phyloP scores from a whole-genome alignment of 257 asterid species.

The Cynanchum wilfordii region DNA sequence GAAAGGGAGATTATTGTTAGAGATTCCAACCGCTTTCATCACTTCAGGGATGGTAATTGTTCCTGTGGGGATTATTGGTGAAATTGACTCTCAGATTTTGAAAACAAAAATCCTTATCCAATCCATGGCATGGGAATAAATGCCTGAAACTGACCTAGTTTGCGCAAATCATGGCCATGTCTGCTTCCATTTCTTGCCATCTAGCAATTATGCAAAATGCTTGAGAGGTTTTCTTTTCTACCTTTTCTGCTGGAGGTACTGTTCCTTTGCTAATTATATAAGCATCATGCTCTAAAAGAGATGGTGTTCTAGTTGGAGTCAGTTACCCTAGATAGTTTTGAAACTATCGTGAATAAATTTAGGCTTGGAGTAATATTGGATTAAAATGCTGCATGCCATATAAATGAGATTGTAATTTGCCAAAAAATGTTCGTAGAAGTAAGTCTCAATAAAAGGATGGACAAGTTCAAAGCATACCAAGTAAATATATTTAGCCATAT shows the following conservation, averaged over 20 bases:
- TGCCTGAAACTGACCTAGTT: neutral
- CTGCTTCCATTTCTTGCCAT: neutral
- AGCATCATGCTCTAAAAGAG: neutral
- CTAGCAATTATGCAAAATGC: neutral
- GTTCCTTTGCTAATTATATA: neutral
- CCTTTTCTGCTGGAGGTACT: neutral
- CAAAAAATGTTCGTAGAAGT: neutral
- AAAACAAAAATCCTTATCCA: neutral
- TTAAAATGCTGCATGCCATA: neutral
- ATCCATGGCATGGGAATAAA: neutral
- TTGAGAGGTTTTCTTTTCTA: neutral
- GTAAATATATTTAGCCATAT: neutral
- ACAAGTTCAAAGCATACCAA: neutral
- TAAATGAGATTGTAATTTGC: neutral
- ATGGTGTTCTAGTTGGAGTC: neutral
- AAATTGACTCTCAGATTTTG: neutral
- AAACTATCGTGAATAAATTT: neutral
- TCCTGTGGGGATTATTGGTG: slow-evolving; percentile 20
- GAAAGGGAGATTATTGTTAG: slow-evolving; percentile 15
- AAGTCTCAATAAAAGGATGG: neutral
- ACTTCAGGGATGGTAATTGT: slow-evolving; percentile 14
- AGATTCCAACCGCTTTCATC: slow-evolving; percentile 19
- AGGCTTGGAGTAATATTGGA: neutral
- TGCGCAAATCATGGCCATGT: neutral
- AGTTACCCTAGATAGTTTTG: neutral